Evolutionary conservation across 495 filamentous ascomycete genomes (phyloP), one percentile per base, ranked within the genome.

Genomic region (Paragyromitra xinjiangensis): DNA sequence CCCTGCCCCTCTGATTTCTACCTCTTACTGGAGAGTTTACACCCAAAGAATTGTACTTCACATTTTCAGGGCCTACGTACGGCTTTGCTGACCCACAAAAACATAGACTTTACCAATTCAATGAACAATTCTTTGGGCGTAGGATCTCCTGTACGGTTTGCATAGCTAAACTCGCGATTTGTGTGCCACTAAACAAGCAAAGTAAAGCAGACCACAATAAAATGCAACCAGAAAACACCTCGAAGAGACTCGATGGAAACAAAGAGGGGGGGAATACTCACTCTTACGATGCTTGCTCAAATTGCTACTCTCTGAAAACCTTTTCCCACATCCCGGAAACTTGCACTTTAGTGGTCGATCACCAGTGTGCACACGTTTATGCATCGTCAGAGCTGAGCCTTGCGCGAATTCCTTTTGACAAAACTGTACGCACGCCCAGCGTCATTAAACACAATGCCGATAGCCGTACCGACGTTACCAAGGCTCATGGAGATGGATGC

Each of bases 281-380:
- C 80, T 88, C 66, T 91, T 83, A 9, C 88, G 40, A 85, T 87
- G 68, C 86, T 86, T 81, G 85, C 85, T 77, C 87, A 89, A 85
- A 88, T 90, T 83, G 9, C 81, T 89, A 85, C 78, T 90, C 86
- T 71, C 80, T 0, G 88, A 85, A 65, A 91, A 90, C 0, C 82
- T 72, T 73, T 89, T 90, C 37, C 80, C 75, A 78, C 89, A 91
- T 0, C 84, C 85, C 11, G 84, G 81, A 45, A 82, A 83, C 26
- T 84, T 83, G 64, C 89, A 91, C 42, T 85, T 83, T 64, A 86
- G 85, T 7, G 89, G 81, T 6, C 81, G 75, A 34, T 83, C 81
- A 40, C 81, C 81, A 26, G 81, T 83, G 53, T 83, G 81, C 22
- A 79, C 74, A 45, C 81, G 81, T 51, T 74, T 82, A 71, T 83